These are phyloP conservation scores for Hanseniaspora vineae DNA, from an alignment of 805 yeast species.

Conservation along the genomic window DNA sequence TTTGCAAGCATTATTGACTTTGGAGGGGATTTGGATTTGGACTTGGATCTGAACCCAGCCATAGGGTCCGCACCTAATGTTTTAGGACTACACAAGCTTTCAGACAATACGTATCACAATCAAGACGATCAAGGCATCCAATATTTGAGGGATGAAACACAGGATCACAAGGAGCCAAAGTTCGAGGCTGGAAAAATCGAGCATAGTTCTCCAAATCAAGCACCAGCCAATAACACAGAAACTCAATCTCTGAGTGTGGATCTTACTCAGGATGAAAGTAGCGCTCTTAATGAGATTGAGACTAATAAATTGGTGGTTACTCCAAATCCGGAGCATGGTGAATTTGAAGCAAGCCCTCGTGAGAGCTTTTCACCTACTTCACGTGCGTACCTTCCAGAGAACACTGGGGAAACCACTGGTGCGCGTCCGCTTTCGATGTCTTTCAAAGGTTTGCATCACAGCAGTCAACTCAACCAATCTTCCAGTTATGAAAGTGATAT, in stretches of 20 bases:
- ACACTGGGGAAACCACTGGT: constrained; percentile 1
- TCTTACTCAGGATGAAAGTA: too few species aligned
- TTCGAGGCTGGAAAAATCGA: too few species aligned
- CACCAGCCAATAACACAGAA: too few species aligned
- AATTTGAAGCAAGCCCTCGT: background rate
- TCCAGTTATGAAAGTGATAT: background rate
- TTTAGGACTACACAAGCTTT: background rate
- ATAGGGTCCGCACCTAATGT: background rate
- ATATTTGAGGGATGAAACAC: too few species aligned
- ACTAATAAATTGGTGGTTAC: background rate
- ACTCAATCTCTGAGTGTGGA: too few species aligned
- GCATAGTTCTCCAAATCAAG: too few species aligned
- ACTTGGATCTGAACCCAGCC: constrained; percentile 16
- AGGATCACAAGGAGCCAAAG: too few species aligned
- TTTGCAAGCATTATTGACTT: constrained; percentile 34
- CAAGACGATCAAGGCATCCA: too few species aligned
- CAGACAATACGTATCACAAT: background rate
- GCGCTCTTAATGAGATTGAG: too few species aligned
- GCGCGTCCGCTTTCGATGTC: constrained; percentile 5
- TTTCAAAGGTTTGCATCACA: constrained; percentile 3
- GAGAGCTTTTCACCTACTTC: background rate
- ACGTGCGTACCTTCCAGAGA: background rate
- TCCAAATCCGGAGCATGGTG: background rate
- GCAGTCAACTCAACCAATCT: background rate
- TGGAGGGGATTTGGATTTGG: constrained; percentile 29